Base-by-base conservation (phyloP, 2,329 filamentous ascomycete species). In the Conoideocrella luteorostrata region DNA sequence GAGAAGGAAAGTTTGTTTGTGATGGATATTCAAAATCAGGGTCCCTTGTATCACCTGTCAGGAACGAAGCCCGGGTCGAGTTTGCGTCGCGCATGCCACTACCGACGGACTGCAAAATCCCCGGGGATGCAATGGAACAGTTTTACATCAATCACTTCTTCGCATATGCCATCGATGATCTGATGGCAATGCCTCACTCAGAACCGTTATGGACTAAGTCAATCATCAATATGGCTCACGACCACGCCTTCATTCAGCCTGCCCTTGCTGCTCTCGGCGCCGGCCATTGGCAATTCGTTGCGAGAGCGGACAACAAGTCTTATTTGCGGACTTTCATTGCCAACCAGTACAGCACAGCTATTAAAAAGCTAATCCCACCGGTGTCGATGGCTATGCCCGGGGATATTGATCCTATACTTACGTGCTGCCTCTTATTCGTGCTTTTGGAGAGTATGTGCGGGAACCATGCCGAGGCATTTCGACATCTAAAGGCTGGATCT, bases 121-220 rank as follows among this genome's bases (percentile, higher is more conserved):
- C 41, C n/a, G 41, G 41, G 18, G 24, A 43, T 13, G 24, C 24
- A 9, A 36, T 29, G 17, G 41, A 21, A 24, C 41, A 43, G 12
- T 43, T 29, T 43, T 43, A 36, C 41, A 32, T 17, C 18, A 32
- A 43, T 30, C 41, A 43, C 33, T 43, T 43, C 41, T 43, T 43
- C 10, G 30, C 41, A n/a, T 43, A 26, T 17, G 37, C 41, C 18
- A 36, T 43, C 17, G 23, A 36, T 13, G 41, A 43, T 24, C 22
- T 43, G 41, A 43, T 43, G 41, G 41, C 35, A 32, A 21, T 43
- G 24, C 41, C 41, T 33, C 35, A 43, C 17, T 32, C 41, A 10
- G 37, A 32, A 9, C 28, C 41, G 5, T 43, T 43, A 11, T 43
- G 32, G 41, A 43, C 23, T 7, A 43, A 15, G 17, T 34, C 32